These are phyloP conservation scores for Coniosporium tulheliwenetii DNA, from an alignment of 2,329 filamentous ascomycete genomes.

Conservation along the genomic window DNA sequence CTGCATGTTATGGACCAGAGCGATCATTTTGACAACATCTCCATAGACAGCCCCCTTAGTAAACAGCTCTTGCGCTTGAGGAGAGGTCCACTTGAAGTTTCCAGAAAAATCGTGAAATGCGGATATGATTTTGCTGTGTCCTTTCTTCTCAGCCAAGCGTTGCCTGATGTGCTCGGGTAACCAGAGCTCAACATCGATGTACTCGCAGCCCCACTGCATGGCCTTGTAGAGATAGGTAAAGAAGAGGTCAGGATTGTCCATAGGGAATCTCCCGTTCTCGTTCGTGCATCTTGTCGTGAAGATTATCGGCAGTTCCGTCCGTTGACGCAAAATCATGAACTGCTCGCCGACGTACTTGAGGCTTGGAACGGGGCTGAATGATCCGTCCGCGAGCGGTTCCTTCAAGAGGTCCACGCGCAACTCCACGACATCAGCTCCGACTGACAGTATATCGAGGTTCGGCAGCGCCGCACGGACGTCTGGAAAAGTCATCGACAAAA, in stretches of 20 bases:
- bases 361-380: conserved; percentile 53
- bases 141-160: conserved; percentile 51
- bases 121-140: conserved; percentile 76
- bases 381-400: conserved; percentile 49
- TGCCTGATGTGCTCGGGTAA: conserved; percentile 61
- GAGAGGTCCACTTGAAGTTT: conserved; percentile 67
- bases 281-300: conserved; percentile 71
- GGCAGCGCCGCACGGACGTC: conserved; percentile 70
- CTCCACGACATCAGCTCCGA: conserved; percentile 75
- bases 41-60: conserved; percentile 56
- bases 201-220: conserved; percentile 80
- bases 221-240: conserved; percentile 70
- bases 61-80: conserved; percentile 57
- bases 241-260: conserved; percentile 61
- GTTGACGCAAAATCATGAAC: conserved; percentile 67
- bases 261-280: conserved; percentile 74
- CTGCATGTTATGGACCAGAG: conserved; percentile 64
- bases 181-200: conserved; percentile 81
- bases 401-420: conserved; percentile 68
- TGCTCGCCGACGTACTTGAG: conserved; percentile 75
- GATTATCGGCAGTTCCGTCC: conserved; percentile 78
- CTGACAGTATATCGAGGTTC: conserved; percentile 75
- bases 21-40: conserved; percentile 85
- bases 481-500: conserved; percentile 79
- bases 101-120: conserved; percentile 83